These are phyloP conservation scores for Epichloe glyceriae DNA, from an alignment of 2,329 filamentous ascomycete species.

Conservation along the genomic window DNA sequence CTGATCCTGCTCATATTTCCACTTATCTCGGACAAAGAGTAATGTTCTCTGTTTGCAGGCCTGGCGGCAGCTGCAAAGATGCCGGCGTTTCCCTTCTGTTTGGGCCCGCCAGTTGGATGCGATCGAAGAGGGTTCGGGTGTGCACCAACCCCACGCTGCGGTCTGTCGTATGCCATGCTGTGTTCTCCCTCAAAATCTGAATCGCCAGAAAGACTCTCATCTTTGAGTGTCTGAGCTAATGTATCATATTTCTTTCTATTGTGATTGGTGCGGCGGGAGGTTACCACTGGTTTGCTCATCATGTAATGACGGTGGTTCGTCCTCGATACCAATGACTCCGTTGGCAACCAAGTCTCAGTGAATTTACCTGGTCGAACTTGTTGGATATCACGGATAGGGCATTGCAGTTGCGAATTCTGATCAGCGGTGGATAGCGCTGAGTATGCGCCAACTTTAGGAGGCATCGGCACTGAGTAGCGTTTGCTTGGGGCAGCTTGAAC, in stretches of 20 bases:
- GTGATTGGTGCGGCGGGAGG: constrained; percentile 19
- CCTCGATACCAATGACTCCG: constrained; percentile 39
- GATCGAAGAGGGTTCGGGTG: constrained; percentile 42
- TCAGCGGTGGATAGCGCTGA: constrained; percentile 35
- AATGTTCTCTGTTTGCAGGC: neutral
- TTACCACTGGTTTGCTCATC: neutral
- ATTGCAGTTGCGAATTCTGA: constrained; percentile 13
- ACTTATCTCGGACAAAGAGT: constrained; percentile 31
- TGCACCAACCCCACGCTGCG: constrained; percentile 6
- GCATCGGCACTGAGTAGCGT: constrained; percentile 28
- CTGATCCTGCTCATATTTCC: constrained; percentile 30
- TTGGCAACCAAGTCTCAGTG: constrained; percentile 41
- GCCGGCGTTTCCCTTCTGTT: neutral
- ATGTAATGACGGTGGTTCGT: constrained; percentile 36
- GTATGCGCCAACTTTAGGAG: constrained; percentile 32
- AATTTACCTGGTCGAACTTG: constrained; percentile 32
- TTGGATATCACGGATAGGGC: constrained; percentile 12
- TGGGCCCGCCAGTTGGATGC: constrained; percentile 26
- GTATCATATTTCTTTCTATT: constrained; percentile 30
- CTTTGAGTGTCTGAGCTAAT: constrained; percentile 31
- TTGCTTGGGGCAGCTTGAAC: constrained; percentile 32
- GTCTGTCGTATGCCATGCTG: constrained; percentile 15
- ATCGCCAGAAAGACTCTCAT: constrained; percentile 24
- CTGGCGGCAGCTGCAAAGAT: neutral
- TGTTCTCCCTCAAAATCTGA: constrained; percentile 28